These are phyloP conservation scores for Cercospora sp. DNA, from an alignment of 2,329 filamentous ascomycete species.

Conservation along the genomic window DNA sequence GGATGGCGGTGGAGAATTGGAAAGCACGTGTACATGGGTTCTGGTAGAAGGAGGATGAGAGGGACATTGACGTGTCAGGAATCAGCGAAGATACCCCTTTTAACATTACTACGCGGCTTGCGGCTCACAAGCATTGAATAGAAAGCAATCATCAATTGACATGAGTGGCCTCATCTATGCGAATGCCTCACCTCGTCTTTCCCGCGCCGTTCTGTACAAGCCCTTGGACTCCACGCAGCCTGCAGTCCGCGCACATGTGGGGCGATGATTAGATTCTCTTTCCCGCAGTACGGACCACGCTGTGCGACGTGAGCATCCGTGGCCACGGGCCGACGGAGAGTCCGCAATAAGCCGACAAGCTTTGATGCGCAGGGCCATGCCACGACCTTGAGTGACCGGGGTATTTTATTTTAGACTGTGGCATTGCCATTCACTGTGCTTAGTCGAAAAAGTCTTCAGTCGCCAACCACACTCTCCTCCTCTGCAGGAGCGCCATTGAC, in stretches of 20 bases:
- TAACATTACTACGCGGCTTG: not conserved
- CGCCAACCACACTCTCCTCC: constrained; percentile 48
- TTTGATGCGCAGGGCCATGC: not conserved
- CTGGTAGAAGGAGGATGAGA: constrained; percentile 11
- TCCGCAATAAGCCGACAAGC: not conserved
- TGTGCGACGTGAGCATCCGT: not conserved
- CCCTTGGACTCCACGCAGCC: not conserved
- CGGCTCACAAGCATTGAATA: not conserved
- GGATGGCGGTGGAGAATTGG: constrained; percentile 54
- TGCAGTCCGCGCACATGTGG: not conserved
- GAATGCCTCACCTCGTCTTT: not conserved
- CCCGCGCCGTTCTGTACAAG: not conserved
- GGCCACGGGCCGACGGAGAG: not conserved
- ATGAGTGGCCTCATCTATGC: not conserved
- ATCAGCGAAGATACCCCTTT: not conserved
- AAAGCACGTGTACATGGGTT: constrained; percentile 28
- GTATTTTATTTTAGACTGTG: not conserved
- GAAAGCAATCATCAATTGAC: not conserved
- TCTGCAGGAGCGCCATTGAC: constrained; percentile 35
- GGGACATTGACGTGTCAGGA: not conserved
- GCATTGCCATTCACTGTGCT: not conserved
- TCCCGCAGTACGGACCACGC: not conserved
- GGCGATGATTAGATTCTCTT: not conserved
- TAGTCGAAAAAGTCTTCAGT: constrained; percentile 19
- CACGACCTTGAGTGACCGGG: not conserved